Conservation (phyloP, 1,284 basidiomycete species). For the Rhodotorula sp. region DNA sequence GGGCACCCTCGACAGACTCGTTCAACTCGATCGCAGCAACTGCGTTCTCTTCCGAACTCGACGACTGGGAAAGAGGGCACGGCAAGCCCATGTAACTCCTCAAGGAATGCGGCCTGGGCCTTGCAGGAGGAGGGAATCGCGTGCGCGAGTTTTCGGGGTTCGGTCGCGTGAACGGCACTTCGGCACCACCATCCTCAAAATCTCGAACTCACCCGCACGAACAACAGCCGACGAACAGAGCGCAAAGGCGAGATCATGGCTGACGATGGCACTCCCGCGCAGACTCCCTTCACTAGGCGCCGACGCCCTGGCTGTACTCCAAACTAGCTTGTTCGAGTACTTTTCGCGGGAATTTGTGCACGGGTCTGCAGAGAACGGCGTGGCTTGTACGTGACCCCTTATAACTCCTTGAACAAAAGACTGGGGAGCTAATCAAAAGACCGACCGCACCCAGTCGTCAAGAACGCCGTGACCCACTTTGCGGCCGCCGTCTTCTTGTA, state of each 20-base stretch:
- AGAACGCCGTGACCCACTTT: constrained; percentile 99
- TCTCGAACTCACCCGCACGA: not conserved
- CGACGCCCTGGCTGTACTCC: constrained; percentile 65
- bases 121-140: no score
- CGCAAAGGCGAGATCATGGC: not conserved
- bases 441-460: constrained; percentile 56
- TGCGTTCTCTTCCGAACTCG: no score
- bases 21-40: no score
- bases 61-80: no score
- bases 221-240: no score
- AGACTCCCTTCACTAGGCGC: constrained; percentile 70
- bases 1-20: no score
- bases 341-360: constrained; percentile 75
- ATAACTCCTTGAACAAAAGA: constrained; percentile 10
- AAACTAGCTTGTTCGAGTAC: constrained; percentile 68
- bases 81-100: no score
- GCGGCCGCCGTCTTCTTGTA: constrained; percentile 90
- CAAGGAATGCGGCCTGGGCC: no score
- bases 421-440: constrained; percentile 51
- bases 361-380: constrained; percentile 69
- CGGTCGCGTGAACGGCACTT: not conserved
- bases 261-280: constrained; percentile 12
- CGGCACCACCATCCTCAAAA: not conserved
- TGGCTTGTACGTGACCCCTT: constrained; percentile 53
- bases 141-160: no score